These are phyloP conservation scores for Entomortierella parvispora DNA, from an alignment of 192 early-diverging fungal species.

Conservation along the genomic window DNA sequence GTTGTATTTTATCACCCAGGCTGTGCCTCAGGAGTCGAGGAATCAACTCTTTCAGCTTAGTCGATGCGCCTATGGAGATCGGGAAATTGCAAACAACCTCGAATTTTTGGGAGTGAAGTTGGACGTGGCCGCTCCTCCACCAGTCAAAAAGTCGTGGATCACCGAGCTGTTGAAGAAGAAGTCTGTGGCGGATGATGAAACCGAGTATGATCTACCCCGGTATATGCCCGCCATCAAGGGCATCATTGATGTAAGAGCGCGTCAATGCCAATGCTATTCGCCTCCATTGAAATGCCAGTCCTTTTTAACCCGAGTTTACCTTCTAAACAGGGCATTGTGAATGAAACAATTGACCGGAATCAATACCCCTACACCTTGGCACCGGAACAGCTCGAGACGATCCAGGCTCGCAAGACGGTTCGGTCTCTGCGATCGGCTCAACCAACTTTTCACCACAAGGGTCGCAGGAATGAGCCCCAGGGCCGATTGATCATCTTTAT, in stretches of 20 bases:
- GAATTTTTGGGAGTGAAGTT: slow-evolving; percentile 50
- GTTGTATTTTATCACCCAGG: slow-evolving; percentile 46
- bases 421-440: slow-evolving; percentile 47
- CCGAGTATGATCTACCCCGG: slow-evolving; percentile 79
- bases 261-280: background rate
- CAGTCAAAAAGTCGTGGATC: slow-evolving; percentile 40
- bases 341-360: slow-evolving; percentile 63
- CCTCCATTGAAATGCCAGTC: background rate
- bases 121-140: slow-evolving; percentile 49
- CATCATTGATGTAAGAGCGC: slow-evolving; percentile 39
- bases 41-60: slow-evolving; percentile 48
- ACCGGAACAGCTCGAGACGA: slow-evolving; percentile 40
- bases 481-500: slow-evolving; percentile 80
- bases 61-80: slow-evolving; percentile 40
- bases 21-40: slow-evolving; percentile 35
- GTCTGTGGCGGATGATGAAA: slow-evolving; percentile 58
- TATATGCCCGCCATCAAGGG: slow-evolving; percentile 82
- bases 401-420: slow-evolving; percentile 49
- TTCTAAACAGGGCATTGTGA: slow-evolving; percentile 55
- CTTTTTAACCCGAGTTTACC: slow-evolving; percentile 32
- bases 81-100: slow-evolving; percentile 43
- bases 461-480: slow-evolving; percentile 46
- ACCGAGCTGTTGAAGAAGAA: slow-evolving; percentile 44
- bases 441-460: slow-evolving; percentile 50
- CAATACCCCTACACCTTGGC: slow-evolving; percentile 71